Evolutionary conservation across 306 rosid species (phyloP).

Genomic region (Acacia acuminata): DNA sequence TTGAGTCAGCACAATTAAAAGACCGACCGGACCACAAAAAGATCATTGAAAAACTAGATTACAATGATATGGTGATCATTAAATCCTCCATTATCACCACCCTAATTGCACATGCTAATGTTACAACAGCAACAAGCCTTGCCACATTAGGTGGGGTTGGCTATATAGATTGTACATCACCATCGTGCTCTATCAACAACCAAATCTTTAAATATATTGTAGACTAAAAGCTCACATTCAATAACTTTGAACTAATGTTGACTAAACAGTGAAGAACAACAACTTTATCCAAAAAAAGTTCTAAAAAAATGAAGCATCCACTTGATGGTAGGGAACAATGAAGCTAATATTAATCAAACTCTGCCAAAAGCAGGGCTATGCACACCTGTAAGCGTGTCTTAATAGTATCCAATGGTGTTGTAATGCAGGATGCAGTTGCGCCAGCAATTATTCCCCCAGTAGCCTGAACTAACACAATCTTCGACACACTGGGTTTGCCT

Average conservation of each 20-base stretch:
- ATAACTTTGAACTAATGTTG: not conserved
- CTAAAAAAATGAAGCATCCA: not conserved
- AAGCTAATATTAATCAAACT: conserved; percentile 19
- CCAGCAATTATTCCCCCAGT: conserved; percentile 84
- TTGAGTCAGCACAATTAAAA: conserved; percentile 28
- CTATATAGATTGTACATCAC: not conserved
- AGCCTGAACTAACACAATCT: conserved; percentile 77
- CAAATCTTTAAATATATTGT: no score
- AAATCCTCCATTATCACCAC: conserved; percentile 8
- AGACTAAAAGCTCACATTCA: not conserved
- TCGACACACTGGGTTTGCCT: conserved; percentile 46
- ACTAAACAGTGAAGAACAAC: no score
- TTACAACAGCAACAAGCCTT: not conserved
- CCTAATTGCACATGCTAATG: not conserved
- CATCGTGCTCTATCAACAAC: not conserved
- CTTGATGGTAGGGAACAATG: conserved; percentile 6
- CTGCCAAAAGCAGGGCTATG: conserved; percentile 21
- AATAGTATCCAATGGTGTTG: conserved; percentile 92
- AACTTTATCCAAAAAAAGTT: no score
- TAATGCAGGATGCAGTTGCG: conserved; percentile 83
- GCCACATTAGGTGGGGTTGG: not conserved
- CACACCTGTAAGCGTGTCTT: conserved; percentile 94
- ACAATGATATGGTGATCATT: not conserved
- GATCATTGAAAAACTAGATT: not conserved
- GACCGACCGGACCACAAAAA: conserved; percentile 12